These are phyloP conservation scores for Leishmania arabica DNA, from an alignment of 208 protist genomes.

Conservation along the genomic window DNA sequence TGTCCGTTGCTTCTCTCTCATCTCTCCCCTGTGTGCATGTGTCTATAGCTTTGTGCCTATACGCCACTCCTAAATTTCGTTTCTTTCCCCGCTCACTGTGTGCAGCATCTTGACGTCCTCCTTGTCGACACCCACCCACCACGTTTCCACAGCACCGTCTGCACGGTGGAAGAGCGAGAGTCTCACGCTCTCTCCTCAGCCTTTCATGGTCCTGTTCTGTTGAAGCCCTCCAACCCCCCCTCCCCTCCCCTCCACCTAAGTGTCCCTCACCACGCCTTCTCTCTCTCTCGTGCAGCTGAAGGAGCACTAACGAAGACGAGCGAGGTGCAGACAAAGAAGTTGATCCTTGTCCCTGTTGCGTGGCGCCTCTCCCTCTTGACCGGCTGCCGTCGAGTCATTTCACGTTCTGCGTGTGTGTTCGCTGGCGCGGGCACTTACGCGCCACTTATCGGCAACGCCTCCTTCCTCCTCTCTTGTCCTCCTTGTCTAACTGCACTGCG, in stretches of 20 bases:
- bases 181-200: not conserved
- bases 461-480: not conserved
- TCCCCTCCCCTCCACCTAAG: not conserved
- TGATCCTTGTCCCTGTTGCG: not conserved
- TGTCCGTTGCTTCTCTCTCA: not conserved
- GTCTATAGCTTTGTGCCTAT: not conserved
- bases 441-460: not conserved
- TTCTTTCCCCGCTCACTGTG: not conserved
- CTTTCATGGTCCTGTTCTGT: not conserved
- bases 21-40: not conserved
- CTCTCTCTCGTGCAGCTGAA: not conserved
- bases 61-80: not conserved
- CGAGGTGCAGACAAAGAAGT: not conserved
- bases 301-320: not conserved
- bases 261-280: not conserved
- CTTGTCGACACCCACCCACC: not conserved
- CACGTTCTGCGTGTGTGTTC: not conserved
- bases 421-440: not conserved
- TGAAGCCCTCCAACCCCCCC: not conserved
- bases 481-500: not conserved
- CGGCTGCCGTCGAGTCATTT: not conserved
- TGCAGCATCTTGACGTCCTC: not conserved
- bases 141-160: not conserved
- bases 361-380: not conserved
- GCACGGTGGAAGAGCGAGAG: not conserved